Evolutionary conservation across 202 grass and related monocot species (phyloP), one percentile per base, ranked within the genome.

Genomic region (Zizania palustris): DNA sequence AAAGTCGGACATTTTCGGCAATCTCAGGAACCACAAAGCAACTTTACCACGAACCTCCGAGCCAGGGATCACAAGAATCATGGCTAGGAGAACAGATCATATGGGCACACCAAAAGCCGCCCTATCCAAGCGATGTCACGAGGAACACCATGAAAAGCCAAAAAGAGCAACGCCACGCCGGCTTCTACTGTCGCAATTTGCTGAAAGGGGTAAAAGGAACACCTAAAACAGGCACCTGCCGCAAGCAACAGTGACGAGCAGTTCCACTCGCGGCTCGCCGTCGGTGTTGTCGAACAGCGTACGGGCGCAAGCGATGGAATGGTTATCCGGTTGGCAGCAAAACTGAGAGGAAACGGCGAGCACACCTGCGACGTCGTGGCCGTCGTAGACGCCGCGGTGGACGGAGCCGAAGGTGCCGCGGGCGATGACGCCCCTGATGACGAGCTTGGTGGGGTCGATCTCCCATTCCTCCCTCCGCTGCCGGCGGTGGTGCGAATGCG

Each of bases 371-470:
- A 97, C 93, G 75, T 97, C 93, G 68, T 86, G 72, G 84, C 90
- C 93, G 67, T 97, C 88, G 93, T 90, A 97, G 82, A 88, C 11
- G 42, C 93, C 93, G 45, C 93, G 86, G 77, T 97, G 93, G 79
- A 97, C 90, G 76, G 88, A 82, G 33, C 90, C 93, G 82, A 93
- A 97, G 86, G 93, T 97, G 86, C 93, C 93, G 65, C 93, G 86
- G n/a, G 93, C 93, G 62, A 97, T 97, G 72, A 91, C 76, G 34
- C 76, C 88, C 46, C 89, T 82, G 79, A 97, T 62, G 67, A 90
- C 58, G 62, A 97, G 84, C 58, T 83, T 97, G 34, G 83, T 54
- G 7, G 88, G 90, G 72, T 97, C 93, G 71, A 93, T 89, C 90
- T 97, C 93, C 93, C 93, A 97, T 11, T 71, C 82, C 86, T 92